A percentile compares a stretch with the other conserved stretches of the same genome.
These are phyloP conservation scores for Penicillium crustosum DNA, from an alignment of 2,329 filamentous ascomycete species.

Conservation along the genomic window DNA sequence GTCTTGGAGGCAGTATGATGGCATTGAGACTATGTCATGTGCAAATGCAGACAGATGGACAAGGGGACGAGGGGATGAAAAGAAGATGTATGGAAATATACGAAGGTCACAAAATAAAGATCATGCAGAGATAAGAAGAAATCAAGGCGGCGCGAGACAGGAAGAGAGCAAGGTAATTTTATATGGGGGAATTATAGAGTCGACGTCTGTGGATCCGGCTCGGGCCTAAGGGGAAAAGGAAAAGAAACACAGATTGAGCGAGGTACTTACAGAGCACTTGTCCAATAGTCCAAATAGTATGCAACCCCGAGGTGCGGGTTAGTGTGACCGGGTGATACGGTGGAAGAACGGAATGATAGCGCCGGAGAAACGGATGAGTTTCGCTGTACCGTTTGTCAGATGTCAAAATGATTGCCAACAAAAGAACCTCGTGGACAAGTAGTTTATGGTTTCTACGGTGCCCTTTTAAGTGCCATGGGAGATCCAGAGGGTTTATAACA, in stretches of 20 bases:
- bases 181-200: not conserved
- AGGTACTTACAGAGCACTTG: constrained; percentile 19
- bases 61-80: constrained; percentile 3
- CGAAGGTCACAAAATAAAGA: not conserved
- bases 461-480: not conserved
- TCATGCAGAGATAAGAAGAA: not conserved
- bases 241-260: constrained; percentile 2
- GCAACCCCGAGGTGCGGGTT: constrained; percentile 13
- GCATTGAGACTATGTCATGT: constrained; percentile 62
- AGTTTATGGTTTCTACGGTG: not conserved
- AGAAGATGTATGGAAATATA: not conserved
- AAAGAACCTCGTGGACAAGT: not conserved
- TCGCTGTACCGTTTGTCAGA: constrained; percentile 13
- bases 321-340: constrained; percentile 13
- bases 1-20: constrained; percentile 77
- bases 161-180: constrained; percentile 5
- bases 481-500: not conserved
- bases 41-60: constrained; percentile 12
- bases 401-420: constrained; percentile 16
- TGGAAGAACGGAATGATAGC: constrained; percentile 21
- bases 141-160: not conserved
- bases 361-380: constrained; percentile 38
- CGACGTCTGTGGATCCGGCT: constrained; percentile 9
- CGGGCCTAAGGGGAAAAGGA: constrained; percentile 21
- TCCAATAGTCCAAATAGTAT: not conserved